A percentile compares a stretch with the other conserved stretches of the same genome.
Evolutionary conservation across 768 basidiomycete species (phyloP).

Genomic region (Pisolithus albus): DNA sequence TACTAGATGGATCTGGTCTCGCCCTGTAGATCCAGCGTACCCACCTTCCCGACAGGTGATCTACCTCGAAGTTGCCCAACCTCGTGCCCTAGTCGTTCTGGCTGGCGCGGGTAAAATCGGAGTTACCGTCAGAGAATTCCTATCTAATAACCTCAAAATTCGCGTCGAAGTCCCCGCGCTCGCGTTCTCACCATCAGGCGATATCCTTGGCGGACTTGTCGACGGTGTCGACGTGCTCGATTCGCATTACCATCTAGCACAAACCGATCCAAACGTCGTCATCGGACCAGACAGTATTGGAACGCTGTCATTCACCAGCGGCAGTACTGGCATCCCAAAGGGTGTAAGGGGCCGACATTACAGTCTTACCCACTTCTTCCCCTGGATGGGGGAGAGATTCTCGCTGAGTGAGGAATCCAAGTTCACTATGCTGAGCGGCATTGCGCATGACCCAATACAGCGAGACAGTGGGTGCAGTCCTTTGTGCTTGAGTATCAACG

Average conservation of each 20-base stretch:
- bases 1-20: background rate
- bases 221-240: conserved; percentile 58
- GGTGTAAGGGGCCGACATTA: conserved; percentile 96
- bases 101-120: conserved; percentile 82
- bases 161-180: conserved; percentile 89
- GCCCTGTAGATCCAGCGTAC: conserved; percentile 81
- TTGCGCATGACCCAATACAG: conserved; percentile 98
- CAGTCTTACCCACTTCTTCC: conserved; percentile 97
- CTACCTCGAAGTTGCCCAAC: conserved; percentile 89
- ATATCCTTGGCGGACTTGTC: conserved; percentile 56
- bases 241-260: conserved; percentile 41
- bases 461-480: conserved; percentile 77
- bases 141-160: conserved; percentile 70
- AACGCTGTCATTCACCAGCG: conserved; percentile 93
- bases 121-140: conserved; percentile 77
- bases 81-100: conserved; percentile 84
- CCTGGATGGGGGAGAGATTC: conserved; percentile 95
- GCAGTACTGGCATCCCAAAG: conserved; percentile 96
- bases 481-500: background rate
- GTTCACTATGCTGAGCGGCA: conserved; percentile 98
- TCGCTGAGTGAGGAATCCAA: conserved; percentile 64
- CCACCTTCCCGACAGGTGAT: conserved; percentile 88
- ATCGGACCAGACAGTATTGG: conserved; percentile 95
- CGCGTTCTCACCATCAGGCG: conserved; percentile 58
- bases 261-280: conserved; percentile 70